Percentiles rank a stretch among this genome's conserved stretches.
Evolutionary conservation across 768 basidiomycete species (phyloP).

Genomic region (Podaxis sp.): DNA sequence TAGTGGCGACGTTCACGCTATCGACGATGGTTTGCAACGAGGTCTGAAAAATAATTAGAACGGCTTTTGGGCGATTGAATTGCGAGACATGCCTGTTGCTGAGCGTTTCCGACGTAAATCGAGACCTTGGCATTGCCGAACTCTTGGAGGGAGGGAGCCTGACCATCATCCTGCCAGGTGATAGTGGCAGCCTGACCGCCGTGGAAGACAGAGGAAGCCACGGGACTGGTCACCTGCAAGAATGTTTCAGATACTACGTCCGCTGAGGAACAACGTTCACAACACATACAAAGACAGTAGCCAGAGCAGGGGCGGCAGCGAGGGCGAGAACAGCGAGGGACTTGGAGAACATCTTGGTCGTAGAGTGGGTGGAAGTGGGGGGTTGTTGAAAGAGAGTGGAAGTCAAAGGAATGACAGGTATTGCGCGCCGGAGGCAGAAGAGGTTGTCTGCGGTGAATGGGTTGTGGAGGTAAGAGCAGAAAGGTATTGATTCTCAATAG

Average conservation of each 20-base stretch:
- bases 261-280: slow-evolving; percentile 14
- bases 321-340: slow-evolving; percentile 49
- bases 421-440: slow-evolving; percentile 11
- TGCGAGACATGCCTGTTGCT: slow-evolving; percentile 49
- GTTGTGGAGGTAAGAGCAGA: background rate
- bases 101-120: slow-evolving; percentile 63
- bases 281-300: slow-evolving; percentile 54
- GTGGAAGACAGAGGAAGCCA: slow-evolving; percentile 41
- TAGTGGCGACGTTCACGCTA: slow-evolving; percentile 52
- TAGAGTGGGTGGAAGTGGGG: slow-evolving; percentile 23
- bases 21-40: slow-evolving; percentile 49
- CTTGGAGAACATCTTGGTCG: slow-evolving; percentile 50
- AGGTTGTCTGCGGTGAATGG: slow-evolving; percentile 18
- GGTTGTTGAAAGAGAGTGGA: slow-evolving; percentile 40
- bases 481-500: background rate
- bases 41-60: slow-evolving; percentile 38
- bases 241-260: slow-evolving; percentile 5
- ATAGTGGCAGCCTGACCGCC: slow-evolving; percentile 53
- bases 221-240: slow-evolving; percentile 58
- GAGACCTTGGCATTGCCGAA: slow-evolving; percentile 55
- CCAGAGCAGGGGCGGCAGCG: slow-evolving; percentile 52
- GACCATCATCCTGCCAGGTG: slow-evolving; percentile 59
- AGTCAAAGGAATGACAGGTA: slow-evolving; percentile 17
- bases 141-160: slow-evolving; percentile 42
- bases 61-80: background rate